Conservation (phyloP, 2,329 filamentous ascomycete species). For the Cytospora leucostoma region DNA sequence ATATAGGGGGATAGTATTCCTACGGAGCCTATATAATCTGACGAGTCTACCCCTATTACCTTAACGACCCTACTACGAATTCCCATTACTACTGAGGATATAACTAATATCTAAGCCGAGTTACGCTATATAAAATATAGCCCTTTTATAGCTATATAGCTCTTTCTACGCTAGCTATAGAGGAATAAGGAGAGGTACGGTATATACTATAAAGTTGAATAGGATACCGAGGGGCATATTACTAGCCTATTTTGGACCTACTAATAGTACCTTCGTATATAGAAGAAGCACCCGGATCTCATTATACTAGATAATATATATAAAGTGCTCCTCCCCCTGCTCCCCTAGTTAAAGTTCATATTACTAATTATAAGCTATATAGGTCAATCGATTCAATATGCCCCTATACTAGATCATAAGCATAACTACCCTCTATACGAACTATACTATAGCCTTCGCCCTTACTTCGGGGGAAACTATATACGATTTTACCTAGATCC, state of each 20-base stretch:
- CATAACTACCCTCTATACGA: neutral
- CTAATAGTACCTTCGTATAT: conserved; percentile 3
- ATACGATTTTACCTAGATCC: neutral
- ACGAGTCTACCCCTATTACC: too few species aligned
- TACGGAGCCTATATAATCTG: too few species aligned
- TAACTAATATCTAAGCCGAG: too few species aligned
- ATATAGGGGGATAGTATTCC: too few species aligned
- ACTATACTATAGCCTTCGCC: neutral
- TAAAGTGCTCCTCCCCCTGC: neutral
- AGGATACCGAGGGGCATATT: neutral
- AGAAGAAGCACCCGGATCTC: neutral
- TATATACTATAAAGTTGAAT: neutral
- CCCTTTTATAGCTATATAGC: too few species aligned
- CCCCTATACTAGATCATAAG: neutral
- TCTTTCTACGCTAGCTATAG: too few species aligned
- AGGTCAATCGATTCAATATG: conserved; percentile 5
- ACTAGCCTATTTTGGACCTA: neutral
- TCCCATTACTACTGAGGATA: too few species aligned
- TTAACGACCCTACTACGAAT: too few species aligned
- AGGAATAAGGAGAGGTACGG: too few species aligned
- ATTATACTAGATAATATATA: conserved; percentile 5
- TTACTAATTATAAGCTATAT: neutral
- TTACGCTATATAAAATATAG: too few species aligned
- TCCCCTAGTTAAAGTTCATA: neutral
- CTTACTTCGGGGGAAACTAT: neutral